Conservation (phyloP, 768 basidiomycete genomes). For the Mrakia gelida region DNA sequence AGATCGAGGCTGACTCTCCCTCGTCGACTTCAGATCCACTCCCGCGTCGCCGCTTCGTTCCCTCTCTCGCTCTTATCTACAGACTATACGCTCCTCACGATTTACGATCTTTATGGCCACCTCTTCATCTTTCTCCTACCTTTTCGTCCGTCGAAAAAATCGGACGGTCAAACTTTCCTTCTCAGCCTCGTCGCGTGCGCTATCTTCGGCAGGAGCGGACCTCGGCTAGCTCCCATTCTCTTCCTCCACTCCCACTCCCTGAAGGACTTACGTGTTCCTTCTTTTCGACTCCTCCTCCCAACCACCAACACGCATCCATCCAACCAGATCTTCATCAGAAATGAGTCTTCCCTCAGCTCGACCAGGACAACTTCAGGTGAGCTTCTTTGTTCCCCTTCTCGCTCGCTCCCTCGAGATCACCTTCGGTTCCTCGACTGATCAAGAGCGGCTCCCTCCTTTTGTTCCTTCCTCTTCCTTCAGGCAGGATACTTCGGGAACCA, state of each 20-base stretch:
- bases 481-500: no score
- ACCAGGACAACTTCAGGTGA: constrained; percentile 18
- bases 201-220: no score
- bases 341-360: constrained; percentile 16
- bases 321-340: not conserved
- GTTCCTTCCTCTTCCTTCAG: no score
- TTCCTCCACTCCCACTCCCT: not conserved
- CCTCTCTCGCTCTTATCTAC: not conserved
- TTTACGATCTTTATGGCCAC: constrained; percentile 7
- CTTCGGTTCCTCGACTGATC: not conserved
- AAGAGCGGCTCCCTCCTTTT: not conserved
- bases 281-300: not conserved
- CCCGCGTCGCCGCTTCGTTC: not conserved
- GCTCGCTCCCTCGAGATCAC: not conserved
- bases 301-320: not conserved
- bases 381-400: not conserved
- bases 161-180: not conserved
- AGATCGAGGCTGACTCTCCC: not conserved
- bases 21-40: not conserved
- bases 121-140: not conserved
- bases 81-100: not conserved
- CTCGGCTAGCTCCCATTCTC: not conserved
- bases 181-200: not conserved
- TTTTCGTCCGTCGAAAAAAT: not conserved
- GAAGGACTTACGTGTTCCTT: not conserved